phyloP scores from a whole-genome alignment of 176 grass and related monocot species.

The Carex cristatella region DNA sequence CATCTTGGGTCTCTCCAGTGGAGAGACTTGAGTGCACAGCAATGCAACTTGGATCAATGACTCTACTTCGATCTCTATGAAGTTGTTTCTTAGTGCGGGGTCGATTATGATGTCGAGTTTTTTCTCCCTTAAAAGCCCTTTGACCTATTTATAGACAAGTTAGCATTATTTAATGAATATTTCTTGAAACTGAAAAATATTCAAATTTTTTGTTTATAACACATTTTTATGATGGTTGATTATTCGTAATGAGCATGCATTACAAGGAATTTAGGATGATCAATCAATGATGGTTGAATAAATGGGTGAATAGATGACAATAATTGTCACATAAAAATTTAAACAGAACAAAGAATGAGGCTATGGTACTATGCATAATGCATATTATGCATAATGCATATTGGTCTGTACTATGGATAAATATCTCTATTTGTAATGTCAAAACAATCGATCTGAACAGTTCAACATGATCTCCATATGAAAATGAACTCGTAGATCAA shows the following conservation, averaged over 20 bases:
- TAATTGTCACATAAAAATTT: too few species aligned
- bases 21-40: background rate
- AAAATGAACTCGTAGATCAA: too few species aligned
- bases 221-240: background rate
- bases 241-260: background rate
- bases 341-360: too few species aligned
- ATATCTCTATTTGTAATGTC: too few species aligned
- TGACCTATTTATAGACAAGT: constrained; percentile 49
- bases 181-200: background rate
- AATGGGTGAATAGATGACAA: too few species aligned
- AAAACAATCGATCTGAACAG: too few species aligned
- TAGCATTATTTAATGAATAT: background rate
- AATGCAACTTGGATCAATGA: constrained; percentile 12
- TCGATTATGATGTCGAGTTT: constrained; percentile 24
- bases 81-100: constrained; percentile 12
- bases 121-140: constrained; percentile 36
- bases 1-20: constrained; percentile 12
- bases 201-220: background rate
- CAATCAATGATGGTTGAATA: too few species aligned
- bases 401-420: too few species aligned
- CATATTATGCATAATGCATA: too few species aligned
- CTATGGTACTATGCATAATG: too few species aligned
- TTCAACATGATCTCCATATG: too few species aligned
- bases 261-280: background rate
- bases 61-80: constrained; percentile 9